phyloP scores from a whole-genome alignment of 129 eudicot species.

The Centrapalus pauciflorus region DNA sequence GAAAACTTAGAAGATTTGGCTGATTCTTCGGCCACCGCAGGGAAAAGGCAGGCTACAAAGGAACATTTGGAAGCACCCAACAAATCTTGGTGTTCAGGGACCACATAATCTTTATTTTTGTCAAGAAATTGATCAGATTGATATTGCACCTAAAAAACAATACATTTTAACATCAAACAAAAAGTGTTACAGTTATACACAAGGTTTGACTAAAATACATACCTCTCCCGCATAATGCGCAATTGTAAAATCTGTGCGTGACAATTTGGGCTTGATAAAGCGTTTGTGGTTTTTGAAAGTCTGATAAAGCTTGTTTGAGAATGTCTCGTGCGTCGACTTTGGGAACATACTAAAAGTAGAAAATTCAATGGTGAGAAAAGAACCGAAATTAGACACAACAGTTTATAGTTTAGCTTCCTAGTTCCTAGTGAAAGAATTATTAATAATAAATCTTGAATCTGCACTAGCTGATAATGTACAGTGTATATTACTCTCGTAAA shows the following conservation, averaged over 20 bases:
- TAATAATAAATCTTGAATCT: slow-evolving; percentile 1
- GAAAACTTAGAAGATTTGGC: slow-evolving; percentile 91
- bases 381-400: slow-evolving; percentile 1
- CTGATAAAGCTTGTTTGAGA: slow-evolving; percentile 86
- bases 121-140: slow-evolving; percentile 95
- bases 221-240: slow-evolving; percentile 99
- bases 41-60: slow-evolving; percentile 94
- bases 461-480: slow-evolving; percentile 2
- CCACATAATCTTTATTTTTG: slow-evolving; percentile 97
- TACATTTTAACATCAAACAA: background rate
- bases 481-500: background rate
- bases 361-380: slow-evolving; percentile 13
- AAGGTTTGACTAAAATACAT: slow-evolving; percentile 21
- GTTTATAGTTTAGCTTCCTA: background rate
- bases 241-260: slow-evolving; percentile 86
- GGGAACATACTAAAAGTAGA: slow-evolving; percentile 86
- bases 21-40: slow-evolving; percentile 72
- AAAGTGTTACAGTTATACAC: background rate
- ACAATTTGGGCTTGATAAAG: slow-evolving; percentile 86
- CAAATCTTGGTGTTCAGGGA: slow-evolving; percentile 96
- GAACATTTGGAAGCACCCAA: slow-evolving; percentile 80
- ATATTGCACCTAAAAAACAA: slow-evolving; percentile 65
- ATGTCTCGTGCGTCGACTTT: slow-evolving; percentile 94
- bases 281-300: slow-evolving; percentile 86
- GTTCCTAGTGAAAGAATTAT: background rate